Base-by-base conservation (phyloP, 2,329 filamentous ascomycete species). In the Chalaropsis thielavioides region DNA sequence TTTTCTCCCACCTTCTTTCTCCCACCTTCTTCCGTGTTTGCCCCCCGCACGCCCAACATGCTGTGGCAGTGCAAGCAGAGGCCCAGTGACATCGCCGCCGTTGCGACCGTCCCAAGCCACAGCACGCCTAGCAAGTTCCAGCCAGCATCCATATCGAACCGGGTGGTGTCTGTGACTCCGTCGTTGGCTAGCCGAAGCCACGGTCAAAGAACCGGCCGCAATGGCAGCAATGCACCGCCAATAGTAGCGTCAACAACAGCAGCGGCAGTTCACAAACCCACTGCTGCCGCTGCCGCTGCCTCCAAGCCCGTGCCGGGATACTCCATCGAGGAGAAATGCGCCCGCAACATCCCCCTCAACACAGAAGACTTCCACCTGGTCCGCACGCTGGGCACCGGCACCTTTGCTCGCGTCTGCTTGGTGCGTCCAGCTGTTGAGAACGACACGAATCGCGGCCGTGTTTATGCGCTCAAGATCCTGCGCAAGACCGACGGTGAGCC, bases 401-500 rank as follows among this genome's bases (percentile, higher is more conserved):
- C 88, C 13, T 94, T 94, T 77, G 89, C 89, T 69, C 81, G 89
- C 69, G 89, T 94, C 58, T 91, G 87, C 78, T 83, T 92, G 67
- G 88, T 89, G 62, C 84, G 83, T 67, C 81, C 89, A 44, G 80
- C 82, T 51, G 79, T 80, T 69, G 77, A 78, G 51, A 72, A 74
- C 51, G 72, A 80, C 24, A 77, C 76, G 44, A 83, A 86, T 70
- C 77, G 78, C 68, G 79, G 81, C 71, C 82, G 84, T 70, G 87
- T 92, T n/a, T 92, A 86, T 74, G 88, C 88, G 58, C 80, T 92
- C 71, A 92, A 92, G 79, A 90, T 91, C 65, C 75, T 92, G 69
- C 84, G 88, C 68, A 87, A 87, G 72, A 80, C 83, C 64, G 81
- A 86, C 71, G 63, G 68, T 68, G 62, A 46, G 49, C 6, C 6